phyloP scores from a whole-genome alignment of 2,329 filamentous ascomycete genomes.

The Fusarium sp. region DNA sequence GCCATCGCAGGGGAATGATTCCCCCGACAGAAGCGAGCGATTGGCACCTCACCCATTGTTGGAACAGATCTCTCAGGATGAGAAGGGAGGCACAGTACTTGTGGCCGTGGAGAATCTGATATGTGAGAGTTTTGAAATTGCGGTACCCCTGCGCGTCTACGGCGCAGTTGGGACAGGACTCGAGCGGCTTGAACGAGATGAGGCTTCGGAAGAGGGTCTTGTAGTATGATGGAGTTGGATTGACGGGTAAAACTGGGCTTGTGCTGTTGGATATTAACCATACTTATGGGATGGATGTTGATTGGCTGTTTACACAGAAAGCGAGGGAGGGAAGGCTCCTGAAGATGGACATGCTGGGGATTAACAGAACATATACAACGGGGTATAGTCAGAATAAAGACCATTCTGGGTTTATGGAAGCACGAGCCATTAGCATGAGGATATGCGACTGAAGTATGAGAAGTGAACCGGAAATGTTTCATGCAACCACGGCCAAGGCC shows the following conservation, averaged over 20 bases:
- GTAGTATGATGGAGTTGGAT: constrained; percentile 47
- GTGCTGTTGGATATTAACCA: constrained; percentile 28
- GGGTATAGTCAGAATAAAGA: constrained; percentile 14
- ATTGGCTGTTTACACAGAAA: constrained; percentile 15
- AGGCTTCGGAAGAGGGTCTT: constrained; percentile 60
- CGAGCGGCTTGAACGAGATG: constrained; percentile 66
- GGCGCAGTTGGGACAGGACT: constrained; percentile 68
- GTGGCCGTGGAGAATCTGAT: constrained; percentile 81
- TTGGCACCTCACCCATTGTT: constrained; percentile 64
- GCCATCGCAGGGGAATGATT: constrained; percentile 59
- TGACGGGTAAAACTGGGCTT: constrained; percentile 5
- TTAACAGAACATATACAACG: constrained; percentile 25
- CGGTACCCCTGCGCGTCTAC: constrained; percentile 86
- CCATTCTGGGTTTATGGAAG: constrained; percentile 15
- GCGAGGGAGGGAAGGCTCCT: neutral
- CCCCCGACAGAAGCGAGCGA: constrained; percentile 30
- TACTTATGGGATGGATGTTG: constrained; percentile 5
- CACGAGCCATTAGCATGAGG: constrained; percentile 7
- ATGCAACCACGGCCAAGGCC: constrained; percentile 1
- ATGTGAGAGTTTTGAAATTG: constrained; percentile 91
- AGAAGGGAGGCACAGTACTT: constrained; percentile 77
- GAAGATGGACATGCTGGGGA: constrained; percentile 16
- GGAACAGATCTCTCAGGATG: constrained; percentile 82
- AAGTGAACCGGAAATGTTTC: constrained; percentile 8
- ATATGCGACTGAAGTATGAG: constrained; percentile 20